These are phyloP conservation scores for Centaurea solstitialis DNA, from an alignment of 129 eudicot species.

Conservation along the genomic window DNA sequence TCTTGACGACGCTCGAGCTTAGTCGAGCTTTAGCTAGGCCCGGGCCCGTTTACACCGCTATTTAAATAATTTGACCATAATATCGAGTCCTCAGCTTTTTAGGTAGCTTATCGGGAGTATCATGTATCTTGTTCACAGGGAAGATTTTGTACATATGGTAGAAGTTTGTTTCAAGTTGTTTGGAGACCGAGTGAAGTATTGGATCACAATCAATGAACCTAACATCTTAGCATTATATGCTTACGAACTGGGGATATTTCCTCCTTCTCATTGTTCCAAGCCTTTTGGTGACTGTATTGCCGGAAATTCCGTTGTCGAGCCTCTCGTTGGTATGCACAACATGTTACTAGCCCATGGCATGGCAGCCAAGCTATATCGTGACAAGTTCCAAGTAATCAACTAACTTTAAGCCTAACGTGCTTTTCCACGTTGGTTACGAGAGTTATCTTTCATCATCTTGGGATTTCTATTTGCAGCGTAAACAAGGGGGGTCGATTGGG, in stretches of 20 bases:
- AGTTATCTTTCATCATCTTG: not conserved
- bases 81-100: not conserved
- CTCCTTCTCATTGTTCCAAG: constrained; percentile 72
- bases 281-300: constrained; percentile 68
- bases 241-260: constrained; percentile 42
- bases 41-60: no score
- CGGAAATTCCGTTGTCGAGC: constrained; percentile 82
- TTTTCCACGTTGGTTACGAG: not conserved
- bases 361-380: constrained; percentile 62
- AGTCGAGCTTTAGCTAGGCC: no score
- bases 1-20: no score
- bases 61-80: not conserved
- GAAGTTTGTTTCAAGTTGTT: constrained; percentile 63
- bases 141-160: constrained; percentile 63
- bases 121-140: constrained; percentile 45
- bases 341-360: constrained; percentile 86
- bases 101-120: not conserved
- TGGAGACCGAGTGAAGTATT: constrained; percentile 78
- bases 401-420: not conserved
- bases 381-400: constrained; percentile 53
- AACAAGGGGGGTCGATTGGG: constrained; percentile 60
- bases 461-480: constrained; percentile 31
- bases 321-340: constrained; percentile 69
- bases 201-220: constrained; percentile 85
- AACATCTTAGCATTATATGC: constrained; percentile 46